Conservation (phyloP, 495 filamentous ascomycete species). For the Talaromyces proteolyticus region DNA sequence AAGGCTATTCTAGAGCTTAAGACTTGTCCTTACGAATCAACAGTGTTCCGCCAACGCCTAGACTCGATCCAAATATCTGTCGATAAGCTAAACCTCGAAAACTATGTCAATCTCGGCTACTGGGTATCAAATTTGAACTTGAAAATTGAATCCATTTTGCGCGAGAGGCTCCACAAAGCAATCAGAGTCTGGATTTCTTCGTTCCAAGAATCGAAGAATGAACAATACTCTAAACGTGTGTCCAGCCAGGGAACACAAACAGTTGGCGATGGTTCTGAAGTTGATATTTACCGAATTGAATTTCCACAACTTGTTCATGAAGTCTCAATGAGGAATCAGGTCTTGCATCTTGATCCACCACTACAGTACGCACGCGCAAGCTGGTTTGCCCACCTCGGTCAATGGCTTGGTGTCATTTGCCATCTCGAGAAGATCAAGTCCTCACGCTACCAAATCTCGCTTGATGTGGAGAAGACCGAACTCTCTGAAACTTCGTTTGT, state of each 20-base stretch:
- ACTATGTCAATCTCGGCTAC: conserved; percentile 81
- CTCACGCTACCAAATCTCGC: conserved; percentile 86
- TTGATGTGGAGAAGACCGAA: conserved; percentile 55
- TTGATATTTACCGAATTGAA: conserved; percentile 49
- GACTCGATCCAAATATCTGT: conserved; percentile 82
- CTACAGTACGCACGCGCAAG: conserved; percentile 86
- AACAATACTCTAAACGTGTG: conserved; percentile 19
- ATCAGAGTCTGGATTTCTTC: conserved; percentile 77
- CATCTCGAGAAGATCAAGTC: conserved; percentile 89
- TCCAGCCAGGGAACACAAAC: conserved; percentile 30
- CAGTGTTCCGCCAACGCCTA: conserved; percentile 71
- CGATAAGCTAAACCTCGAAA: conserved; percentile 92
- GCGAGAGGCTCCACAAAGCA: conserved; percentile 70
- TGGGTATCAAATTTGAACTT: conserved; percentile 87
- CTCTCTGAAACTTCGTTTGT: conserved; percentile 67
- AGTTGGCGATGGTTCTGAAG: conserved; percentile 27
- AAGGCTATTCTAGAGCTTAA: conserved; percentile 79
- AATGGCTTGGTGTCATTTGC: conserved; percentile 89
- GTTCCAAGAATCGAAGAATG: conserved; percentile 58
- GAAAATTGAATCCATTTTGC: conserved; percentile 71
- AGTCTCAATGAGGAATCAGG: conserved; percentile 91
- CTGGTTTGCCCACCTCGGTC: conserved; percentile 89
- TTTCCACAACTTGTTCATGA: conserved; percentile 68
- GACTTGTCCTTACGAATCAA: conserved; percentile 71
- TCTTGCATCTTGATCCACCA: conserved; percentile 91